Evolutionary conservation across 352 stramenopile genomes (phyloP).

Genomic region (Phytophthora chlamydospora): DNA sequence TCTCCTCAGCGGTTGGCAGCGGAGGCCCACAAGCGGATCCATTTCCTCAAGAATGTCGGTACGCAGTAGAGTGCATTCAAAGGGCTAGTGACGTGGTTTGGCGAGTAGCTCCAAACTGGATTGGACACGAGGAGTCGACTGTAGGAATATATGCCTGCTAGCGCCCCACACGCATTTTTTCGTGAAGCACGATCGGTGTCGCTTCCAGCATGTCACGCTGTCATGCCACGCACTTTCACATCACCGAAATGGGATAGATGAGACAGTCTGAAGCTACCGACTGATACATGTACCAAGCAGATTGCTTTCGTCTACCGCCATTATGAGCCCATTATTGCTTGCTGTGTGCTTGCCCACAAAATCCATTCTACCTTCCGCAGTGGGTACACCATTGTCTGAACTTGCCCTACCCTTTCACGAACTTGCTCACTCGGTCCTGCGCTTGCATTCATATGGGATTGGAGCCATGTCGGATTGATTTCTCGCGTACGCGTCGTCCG

Average conservation of each 20-base stretch:
- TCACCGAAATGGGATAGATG: slow-evolving; percentile 32
- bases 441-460: slow-evolving; percentile 7
- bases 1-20: slow-evolving; percentile 20
- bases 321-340: slow-evolving; percentile 1
- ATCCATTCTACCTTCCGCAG: slow-evolving; percentile 19
- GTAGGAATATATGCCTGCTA: not conserved
- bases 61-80: slow-evolving; percentile 21
- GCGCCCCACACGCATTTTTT: slow-evolving; percentile 1
- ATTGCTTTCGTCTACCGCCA: slow-evolving; percentile 24
- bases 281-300: slow-evolving; percentile 7
- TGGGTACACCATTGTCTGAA: slow-evolving; percentile 26
- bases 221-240: slow-evolving; percentile 5
- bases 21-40: slow-evolving; percentile 36
- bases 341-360: slow-evolving; percentile 7
- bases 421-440: not conserved
- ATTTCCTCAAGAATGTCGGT: slow-evolving; percentile 42
- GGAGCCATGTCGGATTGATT: slow-evolving; percentile 23
- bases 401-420: not conserved
- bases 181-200: not conserved
- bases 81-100: slow-evolving; percentile 12
- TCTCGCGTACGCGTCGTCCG: not conserved
- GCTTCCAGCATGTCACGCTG: slow-evolving; percentile 1
- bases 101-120: not conserved
- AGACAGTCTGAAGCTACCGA: slow-evolving; percentile 28
- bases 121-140: slow-evolving; percentile 2